Conservation (phyloP, 352 stramenopile species). For the Plasmopara viticola region DNA sequence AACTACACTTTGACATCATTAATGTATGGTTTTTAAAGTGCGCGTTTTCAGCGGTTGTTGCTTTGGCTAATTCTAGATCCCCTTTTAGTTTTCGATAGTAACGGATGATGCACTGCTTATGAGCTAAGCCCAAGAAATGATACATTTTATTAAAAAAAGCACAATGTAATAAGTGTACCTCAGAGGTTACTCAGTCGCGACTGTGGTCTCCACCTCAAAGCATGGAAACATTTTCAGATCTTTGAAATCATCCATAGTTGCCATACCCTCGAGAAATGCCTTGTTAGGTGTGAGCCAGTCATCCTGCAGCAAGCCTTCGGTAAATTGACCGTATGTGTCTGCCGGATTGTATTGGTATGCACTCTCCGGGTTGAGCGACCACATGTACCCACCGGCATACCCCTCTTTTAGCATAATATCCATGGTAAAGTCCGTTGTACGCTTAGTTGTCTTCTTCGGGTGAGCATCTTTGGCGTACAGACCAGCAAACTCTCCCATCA, state of each 20-base stretch:
- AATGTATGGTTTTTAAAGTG: too few species aligned
- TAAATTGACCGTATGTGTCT: conserved; percentile 54
- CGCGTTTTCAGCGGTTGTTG: background rate
- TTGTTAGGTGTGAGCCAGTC: conserved; percentile 69
- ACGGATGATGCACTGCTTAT: conserved; percentile 6
- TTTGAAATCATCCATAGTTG: conserved; percentile 41
- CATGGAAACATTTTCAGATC: conserved; percentile 67
- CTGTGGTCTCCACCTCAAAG: conserved; percentile 24
- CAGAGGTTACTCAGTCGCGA: conserved; percentile 8
- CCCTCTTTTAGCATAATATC: conserved; percentile 45
- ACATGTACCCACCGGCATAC: conserved; percentile 72
- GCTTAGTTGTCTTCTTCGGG: conserved; percentile 47
- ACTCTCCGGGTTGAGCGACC: conserved; percentile 70
- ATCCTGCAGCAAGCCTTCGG: conserved; percentile 53
- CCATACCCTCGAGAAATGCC: conserved; percentile 52
- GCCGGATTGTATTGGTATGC: conserved; percentile 72
- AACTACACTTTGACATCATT: too few species aligned
- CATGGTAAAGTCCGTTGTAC: conserved; percentile 63
- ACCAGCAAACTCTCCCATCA: conserved; percentile 64
- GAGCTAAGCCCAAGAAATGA: conserved; percentile 13
- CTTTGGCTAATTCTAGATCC: background rate
- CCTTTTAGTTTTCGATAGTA: conserved; percentile 1
- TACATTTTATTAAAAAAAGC: conserved; percentile 23
- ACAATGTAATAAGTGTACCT: conserved; percentile 4
- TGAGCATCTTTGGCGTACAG: conserved; percentile 57